Percentiles rank a stretch among this genome's conserved stretches.
Evolutionary conservation across 129 eudicot species (phyloP).

Genomic region (Saposhnikovia divaricata): DNA sequence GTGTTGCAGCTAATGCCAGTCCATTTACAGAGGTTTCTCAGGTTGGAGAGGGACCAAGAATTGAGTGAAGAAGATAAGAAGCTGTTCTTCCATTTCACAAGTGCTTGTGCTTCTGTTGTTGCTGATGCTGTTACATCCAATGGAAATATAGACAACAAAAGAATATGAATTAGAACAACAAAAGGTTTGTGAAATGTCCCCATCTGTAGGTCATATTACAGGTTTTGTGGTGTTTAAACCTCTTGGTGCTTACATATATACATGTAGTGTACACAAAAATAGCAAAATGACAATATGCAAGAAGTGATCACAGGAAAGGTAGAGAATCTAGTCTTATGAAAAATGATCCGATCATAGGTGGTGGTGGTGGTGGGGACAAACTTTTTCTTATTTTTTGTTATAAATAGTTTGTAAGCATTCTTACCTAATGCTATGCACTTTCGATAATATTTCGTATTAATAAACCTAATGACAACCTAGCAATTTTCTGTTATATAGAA

Average conservation of each 20-base stretch:
- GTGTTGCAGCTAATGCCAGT: constrained; percentile 49
- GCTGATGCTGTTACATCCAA: constrained; percentile 28
- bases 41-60: constrained; percentile 57
- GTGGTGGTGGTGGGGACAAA: neutral
- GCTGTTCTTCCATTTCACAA: constrained; percentile 59
- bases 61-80: constrained; percentile 39
- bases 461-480: neutral
- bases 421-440: neutral
- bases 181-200: constrained; percentile 14
- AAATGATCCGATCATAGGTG: constrained; percentile 1
- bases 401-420: neutral
- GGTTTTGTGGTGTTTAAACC: neutral
- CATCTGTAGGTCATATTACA: constrained; percentile 31
- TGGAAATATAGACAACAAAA: constrained; percentile 35
- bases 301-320: neutral
- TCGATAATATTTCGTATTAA: neutral
- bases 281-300: neutral
- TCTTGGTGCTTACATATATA: constrained; percentile 4
- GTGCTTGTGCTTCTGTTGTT: constrained; percentile 68
- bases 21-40: constrained; percentile 66
- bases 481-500: neutral
- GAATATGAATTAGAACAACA: constrained; percentile 20
- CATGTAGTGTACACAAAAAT: neutral
- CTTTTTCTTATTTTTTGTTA: neutral
- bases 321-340: neutral